Evolutionary conservation across 1,139 yeast species (phyloP).

Genomic region (Blastobotrys malaysiensis): DNA sequence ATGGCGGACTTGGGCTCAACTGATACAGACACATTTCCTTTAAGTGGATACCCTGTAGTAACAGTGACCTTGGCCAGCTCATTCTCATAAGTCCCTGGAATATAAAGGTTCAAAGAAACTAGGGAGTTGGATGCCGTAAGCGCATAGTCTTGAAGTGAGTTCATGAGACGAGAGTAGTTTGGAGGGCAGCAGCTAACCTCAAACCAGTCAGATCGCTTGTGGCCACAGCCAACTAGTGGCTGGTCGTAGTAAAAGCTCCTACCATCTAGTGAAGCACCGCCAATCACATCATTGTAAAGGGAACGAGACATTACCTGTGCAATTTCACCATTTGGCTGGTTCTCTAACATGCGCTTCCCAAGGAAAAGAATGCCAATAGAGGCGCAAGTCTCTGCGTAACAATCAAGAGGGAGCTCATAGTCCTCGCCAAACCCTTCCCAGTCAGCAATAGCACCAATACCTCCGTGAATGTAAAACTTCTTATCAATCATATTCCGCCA

Average conservation of each 20-base stretch:
- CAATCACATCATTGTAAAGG: conserved; percentile 7
- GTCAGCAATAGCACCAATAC: conserved; percentile 25
- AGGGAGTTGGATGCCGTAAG: conserved; percentile 1
- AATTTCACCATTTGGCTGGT: conserved; percentile 1
- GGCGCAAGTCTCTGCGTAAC: conserved; percentile 30
- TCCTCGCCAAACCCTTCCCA: conserved; percentile 30
- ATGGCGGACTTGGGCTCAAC: neutral
- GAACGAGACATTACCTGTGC: conserved; percentile 8
- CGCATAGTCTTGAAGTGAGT: conserved; percentile 5
- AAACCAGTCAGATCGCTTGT: conserved; percentile 25
- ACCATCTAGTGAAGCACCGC: conserved; percentile 9
- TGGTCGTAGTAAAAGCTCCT: conserved; percentile 8
- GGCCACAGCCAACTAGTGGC: conserved; percentile 21
- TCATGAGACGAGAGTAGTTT: conserved; percentile 17
- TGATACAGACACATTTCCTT: conserved; percentile 1
- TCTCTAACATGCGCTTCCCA: conserved; percentile 7
- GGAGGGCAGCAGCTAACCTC: conserved; percentile 29
- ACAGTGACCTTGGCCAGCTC: neutral
- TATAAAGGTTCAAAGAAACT: conserved; percentile 5
- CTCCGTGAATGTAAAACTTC: conserved; percentile 28
- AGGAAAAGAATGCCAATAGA: conserved; percentile 10
- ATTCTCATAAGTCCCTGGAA: conserved; percentile 3
- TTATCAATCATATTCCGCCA: conserved; percentile 26
- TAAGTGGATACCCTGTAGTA: conserved; percentile 6
- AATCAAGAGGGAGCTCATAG: conserved; percentile 25